A percentile compares a stretch with the other conserved stretches of the same genome.
These are phyloP conservation scores for Fusarium sp. DNA, from an alignment of 2,329 filamentous ascomycete genomes.

Conservation along the genomic window DNA sequence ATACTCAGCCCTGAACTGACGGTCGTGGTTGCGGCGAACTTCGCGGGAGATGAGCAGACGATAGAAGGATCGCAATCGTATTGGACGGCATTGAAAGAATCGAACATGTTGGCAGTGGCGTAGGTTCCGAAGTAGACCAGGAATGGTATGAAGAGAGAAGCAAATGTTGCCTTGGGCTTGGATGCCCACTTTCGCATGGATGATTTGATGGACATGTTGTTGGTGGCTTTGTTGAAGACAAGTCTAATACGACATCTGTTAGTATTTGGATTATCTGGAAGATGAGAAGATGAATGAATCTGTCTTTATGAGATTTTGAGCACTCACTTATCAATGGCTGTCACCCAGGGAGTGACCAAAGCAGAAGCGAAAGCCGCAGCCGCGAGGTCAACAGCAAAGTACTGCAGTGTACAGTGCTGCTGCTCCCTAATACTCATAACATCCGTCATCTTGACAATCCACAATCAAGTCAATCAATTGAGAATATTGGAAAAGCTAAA, in stretches of 20 bases:
- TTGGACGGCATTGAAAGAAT: slow-evolving; percentile 38
- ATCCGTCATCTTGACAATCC: slow-evolving; percentile 37
- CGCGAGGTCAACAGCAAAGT: slow-evolving; percentile 41
- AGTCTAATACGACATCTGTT: slow-evolving; percentile 11
- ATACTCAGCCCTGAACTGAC: slow-evolving; percentile 40
- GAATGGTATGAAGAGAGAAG: slow-evolving; percentile 40
- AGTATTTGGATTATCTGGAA: accelerated
- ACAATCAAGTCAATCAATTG: background rate
- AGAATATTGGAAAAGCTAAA: background rate
- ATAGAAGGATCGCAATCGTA: slow-evolving; percentile 32
- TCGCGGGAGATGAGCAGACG: slow-evolving; percentile 38
- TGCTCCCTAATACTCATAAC: slow-evolving; percentile 41
- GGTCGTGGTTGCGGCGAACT: slow-evolving; percentile 41
- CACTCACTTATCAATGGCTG: slow-evolving; percentile 44
- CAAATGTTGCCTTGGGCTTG: slow-evolving; percentile 38
- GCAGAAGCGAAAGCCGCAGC: slow-evolving; percentile 42
- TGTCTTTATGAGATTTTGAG: accelerated
- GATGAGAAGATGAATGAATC: accelerated
- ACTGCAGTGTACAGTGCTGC: slow-evolving; percentile 41
- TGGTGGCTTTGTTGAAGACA: slow-evolving; percentile 43
- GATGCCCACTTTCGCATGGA: slow-evolving; percentile 39
- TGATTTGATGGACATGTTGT: slow-evolving; percentile 35
- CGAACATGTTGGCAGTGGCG: slow-evolving; percentile 44
- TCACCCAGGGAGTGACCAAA: slow-evolving; percentile 44
- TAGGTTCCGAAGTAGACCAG: slow-evolving; percentile 46